Evolutionary conservation across 2,329 filamentous ascomycete species (phyloP).

Genomic region (Botrytis byssoidea): DNA sequence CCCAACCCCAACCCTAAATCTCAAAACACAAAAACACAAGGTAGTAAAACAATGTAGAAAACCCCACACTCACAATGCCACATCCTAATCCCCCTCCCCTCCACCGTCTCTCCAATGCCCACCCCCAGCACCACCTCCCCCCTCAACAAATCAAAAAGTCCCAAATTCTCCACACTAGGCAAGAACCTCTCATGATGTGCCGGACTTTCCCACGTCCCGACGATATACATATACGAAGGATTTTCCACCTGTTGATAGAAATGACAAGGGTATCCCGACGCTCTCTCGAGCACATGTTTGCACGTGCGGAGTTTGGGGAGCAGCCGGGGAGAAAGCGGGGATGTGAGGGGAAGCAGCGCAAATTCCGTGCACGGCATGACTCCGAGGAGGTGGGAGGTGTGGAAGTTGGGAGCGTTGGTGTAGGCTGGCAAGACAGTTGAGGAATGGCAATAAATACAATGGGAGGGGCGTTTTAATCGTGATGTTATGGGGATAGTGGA

Average conservation of each 20-base stretch:
- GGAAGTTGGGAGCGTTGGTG: background rate
- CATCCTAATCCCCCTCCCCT: conserved; percentile 36
- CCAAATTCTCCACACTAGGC: conserved; percentile 44
- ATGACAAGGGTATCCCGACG: conserved; percentile 41
- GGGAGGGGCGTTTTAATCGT: background rate
- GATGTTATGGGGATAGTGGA: background rate
- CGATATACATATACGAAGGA: conserved; percentile 43
- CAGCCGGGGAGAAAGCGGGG: background rate
- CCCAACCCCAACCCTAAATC: no score
- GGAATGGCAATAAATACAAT: background rate
- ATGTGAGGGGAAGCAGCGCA: conserved; percentile 7
- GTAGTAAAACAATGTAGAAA: background rate
- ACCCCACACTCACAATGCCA: conserved; percentile 44
- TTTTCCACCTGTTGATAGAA: conserved; percentile 47
- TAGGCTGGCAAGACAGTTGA: background rate
- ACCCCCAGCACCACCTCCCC: conserved; percentile 35
- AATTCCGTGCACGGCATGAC: conserved; percentile 4
- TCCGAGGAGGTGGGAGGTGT: background rate
- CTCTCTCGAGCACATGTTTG: conserved; percentile 23
- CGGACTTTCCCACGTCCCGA: conserved; percentile 48
- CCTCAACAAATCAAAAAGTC: conserved; percentile 40
- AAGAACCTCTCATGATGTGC: conserved; percentile 46
- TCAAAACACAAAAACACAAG: background rate
- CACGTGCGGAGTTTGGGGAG: background rate
- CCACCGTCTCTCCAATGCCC: conserved; percentile 35